Base-by-base conservation (phyloP, 345 rosid species). In the Psidium friedrichsthalianum region DNA sequence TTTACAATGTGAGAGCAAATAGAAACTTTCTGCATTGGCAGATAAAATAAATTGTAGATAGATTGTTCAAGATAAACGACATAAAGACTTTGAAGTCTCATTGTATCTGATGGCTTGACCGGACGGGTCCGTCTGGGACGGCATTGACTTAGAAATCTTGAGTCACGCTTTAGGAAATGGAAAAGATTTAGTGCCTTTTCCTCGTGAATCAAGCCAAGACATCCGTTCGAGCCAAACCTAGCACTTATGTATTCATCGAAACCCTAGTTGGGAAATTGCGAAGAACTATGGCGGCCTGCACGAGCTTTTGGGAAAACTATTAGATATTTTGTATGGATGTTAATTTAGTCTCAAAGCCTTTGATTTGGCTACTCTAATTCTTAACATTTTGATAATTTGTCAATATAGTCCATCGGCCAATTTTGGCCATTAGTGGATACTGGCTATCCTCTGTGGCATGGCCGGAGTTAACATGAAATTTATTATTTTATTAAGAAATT, bases 321-420 rank as follows among this genome's bases (percentile, higher is more conserved):
- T 25, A 11, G n/a, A 11, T 5, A 0, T 58, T 2, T 11, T 11
- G 1, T 58, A n/a, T 0, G 0, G 0, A 58, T 11, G 2, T 1
- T 11, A 56, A 56, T 24, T 44, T 8, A 44, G 8, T 44, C 47
- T 44, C 47, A 44, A 44, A 44, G 1, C 6, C 7, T 44, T 44
- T 44, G 1, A 44, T 44, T 44, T 44, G 6, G 47, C 47, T 44
- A 44, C 47, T 44, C 1, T 8, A 44, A 5, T 44, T 5, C 8
- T 44, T 5, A 44, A 44, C 6, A 6, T 44, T 44, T 44, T 44
- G 47, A 44, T 44, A 1, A 44, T 44, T 44, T 44, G 6, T 6
- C 47, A 44, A 44, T 44, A 44, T 44, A 44, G 47, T 47, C 51
- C 1, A 6, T 9, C 10, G 8, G 51, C 2, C 51, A 47, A 47